Evolutionary conservation across 2,329 filamentous ascomycete genomes (phyloP), one percentile per base, ranked within the genome.

Genomic region (Penicillium concentricum): DNA sequence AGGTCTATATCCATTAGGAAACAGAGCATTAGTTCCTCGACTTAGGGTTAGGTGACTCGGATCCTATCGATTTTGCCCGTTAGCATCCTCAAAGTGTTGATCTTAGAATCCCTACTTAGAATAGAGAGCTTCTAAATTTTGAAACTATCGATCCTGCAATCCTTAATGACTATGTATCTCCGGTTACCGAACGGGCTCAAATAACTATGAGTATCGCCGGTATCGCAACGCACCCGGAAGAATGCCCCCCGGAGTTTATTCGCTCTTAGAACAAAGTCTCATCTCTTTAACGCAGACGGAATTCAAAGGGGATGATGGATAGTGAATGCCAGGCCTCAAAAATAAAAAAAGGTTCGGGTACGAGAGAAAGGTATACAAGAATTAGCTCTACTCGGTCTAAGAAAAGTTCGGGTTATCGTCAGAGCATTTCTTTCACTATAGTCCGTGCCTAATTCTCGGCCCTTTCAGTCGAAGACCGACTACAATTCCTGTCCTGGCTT

Each of bases 401-500:
- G 34, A 48, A 37, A 48, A 48, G 45, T 24, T 48, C 45, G 32
- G 45, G 24, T 45, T 15, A 28, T 22, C 34, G 45, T 37, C 20
- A 51, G 50, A 51, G 50, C 20, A 22, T 34, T 5, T 58, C 55
- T 7, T 44, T 61, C 34, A 38, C 49, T 24, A 46, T 16, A 15
- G 12, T 61, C 34, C 45, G 52, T 55, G 51, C 46, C 52, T 47
- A 60, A 46, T 58, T 60, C 51, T 55, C 55, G 15, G 43, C 32
- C 26, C 47, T 60, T 18, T 22, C 51, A 15, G 58, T 55, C 30
- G 58, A 60, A 38, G 51, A 57, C 15, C 38, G 58, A 41, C 43
- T 60, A 28, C 50, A 57, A 24, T 57, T 57, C 43, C 20, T 57
- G 24, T 58, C 56, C 41, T 58, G 48, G 56, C 32, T 61, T 13